These are phyloP conservation scores for Chytriomyces confervae DNA, from an alignment of 192 early-diverging fungal genomes.

Conservation along the genomic window DNA sequence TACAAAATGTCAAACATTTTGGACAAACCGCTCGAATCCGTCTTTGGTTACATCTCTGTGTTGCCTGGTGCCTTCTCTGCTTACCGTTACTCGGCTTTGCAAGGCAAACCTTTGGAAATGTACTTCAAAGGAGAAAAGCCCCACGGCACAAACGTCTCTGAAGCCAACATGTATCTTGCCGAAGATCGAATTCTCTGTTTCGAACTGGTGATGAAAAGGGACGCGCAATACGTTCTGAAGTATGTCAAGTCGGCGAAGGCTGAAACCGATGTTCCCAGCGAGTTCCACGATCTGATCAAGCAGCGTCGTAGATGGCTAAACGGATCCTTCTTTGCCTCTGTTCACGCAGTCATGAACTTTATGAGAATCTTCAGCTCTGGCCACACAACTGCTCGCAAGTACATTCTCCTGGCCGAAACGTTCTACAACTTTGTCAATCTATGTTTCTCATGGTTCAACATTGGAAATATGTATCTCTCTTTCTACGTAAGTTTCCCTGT, in stretches of 20 bases:
- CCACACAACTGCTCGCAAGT: constrained; percentile 74
- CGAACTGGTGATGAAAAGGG: constrained; percentile 86
- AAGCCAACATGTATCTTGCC: constrained; percentile 92
- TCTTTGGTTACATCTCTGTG: constrained; percentile 88
- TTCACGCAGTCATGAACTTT: constrained; percentile 84
- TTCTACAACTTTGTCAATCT: constrained; percentile 81
- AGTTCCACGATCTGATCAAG: constrained; percentile 89
- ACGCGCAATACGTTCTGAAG: constrained; percentile 77
- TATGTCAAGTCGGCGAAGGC: constrained; percentile 90
- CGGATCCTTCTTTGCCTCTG: constrained; percentile 91
- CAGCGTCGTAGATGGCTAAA: constrained; percentile 97
- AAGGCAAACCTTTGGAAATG: constrained; percentile 71
- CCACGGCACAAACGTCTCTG: constrained; percentile 82
- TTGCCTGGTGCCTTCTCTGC: constrained; percentile 95
- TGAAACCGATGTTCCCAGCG: constrained; percentile 94
- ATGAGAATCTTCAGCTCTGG: constrained; percentile 77
- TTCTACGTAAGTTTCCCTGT: constrained; percentile 22
- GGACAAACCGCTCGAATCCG: constrained; percentile 93
- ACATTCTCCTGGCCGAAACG: constrained; percentile 78
- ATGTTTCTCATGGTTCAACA: constrained; percentile 89
- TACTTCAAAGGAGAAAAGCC: constrained; percentile 94
- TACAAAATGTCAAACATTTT: constrained; percentile 98
- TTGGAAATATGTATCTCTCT: constrained; percentile 60
- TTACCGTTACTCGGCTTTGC: constrained; percentile 86
- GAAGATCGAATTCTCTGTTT: constrained; percentile 95